These are phyloP conservation scores for Prototheca wickerhamii DNA, from an alignment of 163 green algal genomes.

Conservation along the genomic window DNA sequence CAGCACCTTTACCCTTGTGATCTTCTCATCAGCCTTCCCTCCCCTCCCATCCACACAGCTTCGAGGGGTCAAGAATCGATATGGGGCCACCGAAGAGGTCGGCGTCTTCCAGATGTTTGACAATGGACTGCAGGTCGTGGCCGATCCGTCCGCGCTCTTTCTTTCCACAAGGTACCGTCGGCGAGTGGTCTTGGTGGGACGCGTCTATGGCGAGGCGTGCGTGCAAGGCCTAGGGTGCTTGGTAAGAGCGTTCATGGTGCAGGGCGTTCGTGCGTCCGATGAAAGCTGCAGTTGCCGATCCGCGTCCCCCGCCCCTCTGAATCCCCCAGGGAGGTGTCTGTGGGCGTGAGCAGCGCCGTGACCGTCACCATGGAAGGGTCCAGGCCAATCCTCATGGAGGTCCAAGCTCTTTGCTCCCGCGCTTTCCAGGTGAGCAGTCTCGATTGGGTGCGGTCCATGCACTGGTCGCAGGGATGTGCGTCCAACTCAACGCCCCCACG, in stretches of 20 bases:
- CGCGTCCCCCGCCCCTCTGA: not conserved
- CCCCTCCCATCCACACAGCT: slow-evolving; percentile 22
- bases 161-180: slow-evolving; percentile 36
- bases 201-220: too few relatives aligned
- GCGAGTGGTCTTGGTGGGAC: too few relatives aligned
- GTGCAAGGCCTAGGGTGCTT: too few relatives aligned
- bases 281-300: not conserved
- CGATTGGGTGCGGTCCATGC: too few relatives aligned
- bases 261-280: too few relatives aligned
- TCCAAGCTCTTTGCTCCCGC: slow-evolving; percentile 56
- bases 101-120: slow-evolving; percentile 72
- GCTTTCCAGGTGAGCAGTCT: slow-evolving; percentile 11
- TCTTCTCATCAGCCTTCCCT: not conserved
- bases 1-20: not conserved
- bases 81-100: slow-evolving; percentile 71
- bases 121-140: slow-evolving; percentile 40
- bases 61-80: slow-evolving; percentile 76
- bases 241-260: not conserved
- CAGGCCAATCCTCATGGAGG: slow-evolving; percentile 62
- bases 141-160: slow-evolving; percentile 55
- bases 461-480: too few relatives aligned
- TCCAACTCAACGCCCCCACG: not conserved
- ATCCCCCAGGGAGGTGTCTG: not conserved
- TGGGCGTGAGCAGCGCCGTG: slow-evolving; percentile 33
- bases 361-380: slow-evolving; percentile 60